These are phyloP conservation scores for Leccinum proximum DNA, from an alignment of 1,284 basidiomycete species.

Conservation along the genomic window DNA sequence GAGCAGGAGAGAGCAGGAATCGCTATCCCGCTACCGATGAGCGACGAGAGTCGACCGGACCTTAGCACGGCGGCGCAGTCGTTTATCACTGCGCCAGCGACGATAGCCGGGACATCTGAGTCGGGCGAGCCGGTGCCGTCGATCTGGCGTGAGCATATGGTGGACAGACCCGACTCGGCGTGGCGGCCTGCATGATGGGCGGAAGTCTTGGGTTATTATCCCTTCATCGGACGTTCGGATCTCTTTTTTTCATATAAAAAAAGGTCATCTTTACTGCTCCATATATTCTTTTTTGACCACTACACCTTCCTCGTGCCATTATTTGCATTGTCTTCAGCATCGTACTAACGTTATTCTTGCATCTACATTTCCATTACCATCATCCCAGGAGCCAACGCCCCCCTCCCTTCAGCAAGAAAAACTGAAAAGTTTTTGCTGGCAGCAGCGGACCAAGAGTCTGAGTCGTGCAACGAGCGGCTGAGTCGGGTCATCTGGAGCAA, in stretches of 20 bases:
- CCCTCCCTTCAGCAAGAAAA: too few relatives aligned
- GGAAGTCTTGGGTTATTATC: conserved; percentile 17
- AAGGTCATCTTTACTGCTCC: not conserved
- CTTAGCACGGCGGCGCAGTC: conserved; percentile 66
- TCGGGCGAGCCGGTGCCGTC: conserved; percentile 30
- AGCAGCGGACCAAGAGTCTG: conserved; percentile 93
- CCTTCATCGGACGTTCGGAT: conserved; percentile 16
- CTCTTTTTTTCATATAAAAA: not conserved
- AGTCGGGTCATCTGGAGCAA: conserved; percentile 94
- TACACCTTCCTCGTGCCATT: not conserved
- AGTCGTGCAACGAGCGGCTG: conserved; percentile 88
- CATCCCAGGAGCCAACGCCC: too few relatives aligned
- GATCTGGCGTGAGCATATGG: conserved; percentile 43
- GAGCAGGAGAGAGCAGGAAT: conserved; percentile 16
- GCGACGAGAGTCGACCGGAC: conserved; percentile 45
- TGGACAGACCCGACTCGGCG: conserved; percentile 30
- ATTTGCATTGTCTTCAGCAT: conserved; percentile 15
- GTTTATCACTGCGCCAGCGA: conserved; percentile 61
- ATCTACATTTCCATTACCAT: conserved; percentile 7
- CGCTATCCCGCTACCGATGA: conserved; percentile 15
- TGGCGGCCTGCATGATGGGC: conserved; percentile 25
- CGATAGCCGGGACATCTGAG: conserved; percentile 46
- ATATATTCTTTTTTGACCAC: not conserved
- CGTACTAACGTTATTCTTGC: conserved; percentile 22
- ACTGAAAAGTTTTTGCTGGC: conserved; percentile 36